Evolutionary conservation across 208 protist species (phyloP).

Genomic region (Trypanosomatidae sp.): DNA sequence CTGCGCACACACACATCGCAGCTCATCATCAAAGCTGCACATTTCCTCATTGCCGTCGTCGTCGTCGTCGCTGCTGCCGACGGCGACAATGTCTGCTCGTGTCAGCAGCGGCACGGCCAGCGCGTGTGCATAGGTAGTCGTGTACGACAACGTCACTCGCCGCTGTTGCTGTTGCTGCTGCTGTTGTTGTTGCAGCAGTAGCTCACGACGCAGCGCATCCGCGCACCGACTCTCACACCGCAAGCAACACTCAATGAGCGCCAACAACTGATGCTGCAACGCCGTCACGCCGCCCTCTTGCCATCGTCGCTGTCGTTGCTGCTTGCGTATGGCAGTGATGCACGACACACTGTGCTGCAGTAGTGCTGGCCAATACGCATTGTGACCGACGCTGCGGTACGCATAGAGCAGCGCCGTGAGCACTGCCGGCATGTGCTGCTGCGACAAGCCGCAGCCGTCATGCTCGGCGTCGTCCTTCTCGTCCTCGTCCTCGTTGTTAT

Average conservation of each 20-base stretch:
- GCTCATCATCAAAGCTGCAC: too few relatives aligned
- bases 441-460: background rate
- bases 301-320: background rate
- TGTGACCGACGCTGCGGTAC: constrained; percentile 26
- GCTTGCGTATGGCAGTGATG: background rate
- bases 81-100: too few relatives aligned
- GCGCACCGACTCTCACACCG: background rate
- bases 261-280: background rate
- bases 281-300: background rate
- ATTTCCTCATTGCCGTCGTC: too few relatives aligned
- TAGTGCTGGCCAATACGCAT: constrained; percentile 61
- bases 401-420: constrained; percentile 8
- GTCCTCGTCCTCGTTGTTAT: background rate
- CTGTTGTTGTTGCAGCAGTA: background rate
- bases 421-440: constrained; percentile 5
- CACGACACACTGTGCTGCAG: constrained; percentile 10
- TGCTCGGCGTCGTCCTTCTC: background rate
- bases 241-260: background rate
- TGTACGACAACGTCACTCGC: too few relatives aligned
- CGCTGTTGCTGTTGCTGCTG: background rate
- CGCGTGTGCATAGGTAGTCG: too few relatives aligned
- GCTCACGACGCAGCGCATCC: background rate
- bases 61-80: too few relatives aligned
- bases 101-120: too few relatives aligned
- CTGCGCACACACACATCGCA: too few relatives aligned